Percentiles rank a stretch among this genome's conserved stretches.
Conservation (phyloP, 2,329 filamentous ascomycete genomes). For the Ciborinia camelliae region DNA sequence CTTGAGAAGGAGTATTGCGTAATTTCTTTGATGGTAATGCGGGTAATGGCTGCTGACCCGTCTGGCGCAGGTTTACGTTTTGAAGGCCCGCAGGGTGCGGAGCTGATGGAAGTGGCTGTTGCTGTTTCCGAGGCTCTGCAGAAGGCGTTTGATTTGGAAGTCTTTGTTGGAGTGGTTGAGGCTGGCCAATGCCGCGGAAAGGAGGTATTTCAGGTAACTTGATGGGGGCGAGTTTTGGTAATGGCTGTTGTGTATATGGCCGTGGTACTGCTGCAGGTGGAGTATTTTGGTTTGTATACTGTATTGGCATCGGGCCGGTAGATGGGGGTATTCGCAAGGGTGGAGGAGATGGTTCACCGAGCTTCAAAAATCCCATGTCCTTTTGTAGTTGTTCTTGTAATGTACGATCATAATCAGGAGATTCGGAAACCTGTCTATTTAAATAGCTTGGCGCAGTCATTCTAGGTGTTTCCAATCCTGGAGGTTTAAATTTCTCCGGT, state of each 20-base stretch:
- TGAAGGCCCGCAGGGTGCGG: conserved; percentile 28
- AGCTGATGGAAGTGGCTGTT: conserved; percentile 28
- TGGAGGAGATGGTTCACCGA: conserved; percentile 39
- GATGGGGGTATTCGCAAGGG: conserved; percentile 22
- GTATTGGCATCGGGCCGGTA: conserved; percentile 24
- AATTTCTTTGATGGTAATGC: conserved; percentile 37
- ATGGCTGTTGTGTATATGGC: conserved; percentile 36
- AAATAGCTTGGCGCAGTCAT: conserved; percentile 46
- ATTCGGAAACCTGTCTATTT: conserved; percentile 45
- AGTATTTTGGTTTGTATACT: conserved; percentile 27
- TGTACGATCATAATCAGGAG: conserved; percentile 58
- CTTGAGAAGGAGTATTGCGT: conserved; percentile 36
- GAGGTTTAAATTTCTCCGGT: conserved; percentile 46
- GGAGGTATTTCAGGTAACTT: conserved; percentile 40
- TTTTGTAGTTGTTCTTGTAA: conserved; percentile 61
- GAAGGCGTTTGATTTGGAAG: conserved; percentile 34
- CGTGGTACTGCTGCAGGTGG: conserved; percentile 27
- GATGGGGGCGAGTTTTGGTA: conserved; percentile 39
- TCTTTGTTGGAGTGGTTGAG: conserved; percentile 32
- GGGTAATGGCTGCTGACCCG: conserved; percentile 35
- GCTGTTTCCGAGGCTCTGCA: conserved; percentile 33
- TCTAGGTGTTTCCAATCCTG: conserved; percentile 48
- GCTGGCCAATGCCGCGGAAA: conserved; percentile 35
- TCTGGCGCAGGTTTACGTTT: conserved; percentile 32
- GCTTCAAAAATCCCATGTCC: conserved; percentile 56